Conservation (phyloP, 176 grass and related monocot genomes). For the Puccinellia tenuiflora region DNA sequence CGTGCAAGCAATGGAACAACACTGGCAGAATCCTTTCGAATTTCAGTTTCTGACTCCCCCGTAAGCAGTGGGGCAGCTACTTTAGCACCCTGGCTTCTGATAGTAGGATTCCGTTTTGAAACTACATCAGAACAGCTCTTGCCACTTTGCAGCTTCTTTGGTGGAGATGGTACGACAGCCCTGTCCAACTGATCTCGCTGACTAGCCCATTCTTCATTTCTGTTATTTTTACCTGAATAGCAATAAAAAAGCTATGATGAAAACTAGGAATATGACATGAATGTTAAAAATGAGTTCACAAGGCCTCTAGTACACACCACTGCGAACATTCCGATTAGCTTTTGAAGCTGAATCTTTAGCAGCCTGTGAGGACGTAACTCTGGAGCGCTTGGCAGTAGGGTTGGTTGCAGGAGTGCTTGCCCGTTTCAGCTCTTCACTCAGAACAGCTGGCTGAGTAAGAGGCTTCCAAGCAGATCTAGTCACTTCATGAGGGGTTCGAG, state of each 20-base stretch:
- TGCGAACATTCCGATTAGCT: conserved; percentile 4
- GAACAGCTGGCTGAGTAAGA: conserved; percentile 31
- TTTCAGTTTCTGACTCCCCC: conserved; percentile 13
- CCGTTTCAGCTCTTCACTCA: conserved; percentile 21
- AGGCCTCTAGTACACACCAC: conserved; percentile 17
- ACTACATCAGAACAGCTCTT: conserved; percentile 17
- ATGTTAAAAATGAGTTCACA: background rate
- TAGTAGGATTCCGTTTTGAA: conserved; percentile 22
- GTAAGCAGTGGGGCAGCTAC: conserved; percentile 6
- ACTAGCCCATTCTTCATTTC: conserved; percentile 17
- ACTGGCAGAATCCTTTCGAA: conserved; percentile 15
- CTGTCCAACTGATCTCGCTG: conserved; percentile 18
- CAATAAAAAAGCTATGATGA: background rate
- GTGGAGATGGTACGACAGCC: conserved; percentile 29
- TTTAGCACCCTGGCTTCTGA: conserved; percentile 27
- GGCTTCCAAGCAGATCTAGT: conserved; percentile 48
- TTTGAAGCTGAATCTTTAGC: conserved; percentile 29
- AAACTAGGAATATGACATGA: background rate
- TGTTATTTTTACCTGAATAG: conserved; percentile 31
- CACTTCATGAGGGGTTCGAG: conserved; percentile 28
- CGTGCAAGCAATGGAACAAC: background rate
- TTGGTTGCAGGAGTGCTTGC: conserved; percentile 34
- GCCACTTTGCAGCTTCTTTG: conserved; percentile 36
- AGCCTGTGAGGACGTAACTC: conserved; percentile 33
- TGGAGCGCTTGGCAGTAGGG: conserved; percentile 41